Conservation (phyloP, 1,284 basidiomycete species). For the Irpex lacteus region DNA sequence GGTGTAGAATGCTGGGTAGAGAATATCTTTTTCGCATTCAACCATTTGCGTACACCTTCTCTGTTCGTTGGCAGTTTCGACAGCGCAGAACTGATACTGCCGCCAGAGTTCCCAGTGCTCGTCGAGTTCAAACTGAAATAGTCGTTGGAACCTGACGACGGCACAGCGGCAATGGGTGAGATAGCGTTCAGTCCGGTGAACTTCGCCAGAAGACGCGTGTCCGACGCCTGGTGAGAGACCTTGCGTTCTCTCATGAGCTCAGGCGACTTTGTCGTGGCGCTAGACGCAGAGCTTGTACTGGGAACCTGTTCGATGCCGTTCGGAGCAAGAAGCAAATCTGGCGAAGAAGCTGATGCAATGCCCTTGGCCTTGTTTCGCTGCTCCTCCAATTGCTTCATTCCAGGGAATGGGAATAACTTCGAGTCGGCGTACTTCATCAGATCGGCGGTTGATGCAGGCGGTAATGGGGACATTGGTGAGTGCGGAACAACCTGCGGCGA, state of each 20-base stretch:
- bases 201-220: slow-evolving; percentile 56
- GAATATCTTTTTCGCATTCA: slow-evolving; percentile 57
- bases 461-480: slow-evolving; percentile 61
- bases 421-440: slow-evolving; percentile 65
- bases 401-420: slow-evolving; percentile 89
- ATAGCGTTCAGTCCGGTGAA: slow-evolving; percentile 38
- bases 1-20: slow-evolving; percentile 40
- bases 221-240: slow-evolving; percentile 67
- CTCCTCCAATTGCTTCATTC: slow-evolving; percentile 74
- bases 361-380: slow-evolving; percentile 58
- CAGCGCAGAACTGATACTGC: slow-evolving; percentile 30
- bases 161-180: slow-evolving; percentile 38
- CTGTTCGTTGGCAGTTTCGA: slow-evolving; percentile 68
- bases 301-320: slow-evolving; percentile 41
- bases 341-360: slow-evolving; percentile 57
- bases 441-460: slow-evolving; percentile 61
- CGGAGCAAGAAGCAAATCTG: slow-evolving; percentile 52
- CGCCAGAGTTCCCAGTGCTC: slow-evolving; percentile 33
- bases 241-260: slow-evolving; percentile 55
- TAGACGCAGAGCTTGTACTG: slow-evolving; percentile 44
- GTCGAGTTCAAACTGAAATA: slow-evolving; percentile 37
- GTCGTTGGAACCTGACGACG: slow-evolving; percentile 50
- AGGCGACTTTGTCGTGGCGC: slow-evolving; percentile 51
- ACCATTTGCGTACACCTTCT: slow-evolving; percentile 75
- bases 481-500: slow-evolving; percentile 46